These are phyloP conservation scores for Sanchytrium tribonematis DNA, from an alignment of 371 early-diverging fungal species.

Conservation along the genomic window DNA sequence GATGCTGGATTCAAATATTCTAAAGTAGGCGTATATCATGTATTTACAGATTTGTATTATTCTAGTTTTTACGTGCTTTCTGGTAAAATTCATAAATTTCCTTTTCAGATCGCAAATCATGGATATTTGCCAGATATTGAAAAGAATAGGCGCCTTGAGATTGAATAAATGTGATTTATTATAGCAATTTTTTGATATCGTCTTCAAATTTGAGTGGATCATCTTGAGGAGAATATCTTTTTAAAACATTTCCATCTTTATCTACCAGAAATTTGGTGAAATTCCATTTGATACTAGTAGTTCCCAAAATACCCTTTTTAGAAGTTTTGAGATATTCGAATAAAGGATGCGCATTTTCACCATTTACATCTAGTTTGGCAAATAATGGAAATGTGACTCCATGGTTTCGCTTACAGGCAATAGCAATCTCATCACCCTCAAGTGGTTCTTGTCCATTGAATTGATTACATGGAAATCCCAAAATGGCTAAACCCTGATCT, in stretches of 20 bases:
- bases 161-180: no score
- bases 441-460: constrained; percentile 50
- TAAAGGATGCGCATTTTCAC: constrained; percentile 35
- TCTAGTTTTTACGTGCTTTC: no score
- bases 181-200: no score
- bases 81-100: no score
- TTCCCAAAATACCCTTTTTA: constrained; percentile 26
- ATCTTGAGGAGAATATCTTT: constrained; percentile 24
- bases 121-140: no score
- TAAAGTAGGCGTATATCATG: no score
- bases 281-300: constrained; percentile 13
- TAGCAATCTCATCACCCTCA: constrained; percentile 15
- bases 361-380: constrained; percentile 64
- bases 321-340: constrained; percentile 38
- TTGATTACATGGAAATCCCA: constrained; percentile 65
- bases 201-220: constrained; percentile 1
- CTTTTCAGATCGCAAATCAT: no score
- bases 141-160: no score
- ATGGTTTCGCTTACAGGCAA: constrained; percentile 15
- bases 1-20: no score
- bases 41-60: no score
- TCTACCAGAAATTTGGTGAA: constrained; percentile 38
- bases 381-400: constrained; percentile 51
- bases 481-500: constrained; percentile 29
- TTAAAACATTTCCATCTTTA: constrained; percentile 31